Evolutionary conservation across 1,284 basidiomycete genomes (phyloP).

Genomic region (Schizophyllum commune): DNA sequence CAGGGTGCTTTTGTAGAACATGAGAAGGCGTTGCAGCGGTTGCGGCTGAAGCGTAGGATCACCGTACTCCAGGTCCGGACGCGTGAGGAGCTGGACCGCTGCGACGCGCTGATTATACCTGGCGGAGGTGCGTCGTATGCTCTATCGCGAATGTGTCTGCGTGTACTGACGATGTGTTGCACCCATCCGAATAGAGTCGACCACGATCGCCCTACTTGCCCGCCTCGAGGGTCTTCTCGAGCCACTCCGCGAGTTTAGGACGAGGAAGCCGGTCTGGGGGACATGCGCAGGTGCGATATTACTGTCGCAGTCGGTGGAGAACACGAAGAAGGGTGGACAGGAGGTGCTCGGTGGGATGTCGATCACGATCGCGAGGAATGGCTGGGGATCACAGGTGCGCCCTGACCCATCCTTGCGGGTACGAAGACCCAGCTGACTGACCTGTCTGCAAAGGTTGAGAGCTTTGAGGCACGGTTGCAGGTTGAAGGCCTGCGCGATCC

Average conservation of each 20-base stretch:
- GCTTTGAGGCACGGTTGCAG: conserved; percentile 76
- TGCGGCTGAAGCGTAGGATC: conserved; percentile 40
- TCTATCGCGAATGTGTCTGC: neutral
- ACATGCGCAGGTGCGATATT: conserved; percentile 97
- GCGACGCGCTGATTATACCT: conserved; percentile 88
- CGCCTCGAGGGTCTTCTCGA: conserved; percentile 73
- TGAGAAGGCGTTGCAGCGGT: conserved; percentile 56
- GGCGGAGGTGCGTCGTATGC: conserved; percentile 57
- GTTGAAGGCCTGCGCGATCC: conserved; percentile 61
- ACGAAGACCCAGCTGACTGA: neutral
- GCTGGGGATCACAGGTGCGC: conserved; percentile 76
- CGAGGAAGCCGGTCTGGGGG: conserved; percentile 81
- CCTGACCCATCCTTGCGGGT: neutral
- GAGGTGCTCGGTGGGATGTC: conserved; percentile 82
- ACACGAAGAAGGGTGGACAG: conserved; percentile 83
- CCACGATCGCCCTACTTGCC: conserved; percentile 86
- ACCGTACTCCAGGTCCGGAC: conserved; percentile 67
- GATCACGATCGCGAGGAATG: conserved; percentile 81
- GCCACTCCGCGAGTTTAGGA: conserved; percentile 67
- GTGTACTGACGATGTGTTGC: neutral
- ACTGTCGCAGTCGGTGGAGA: conserved; percentile 65
- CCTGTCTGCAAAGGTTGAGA: conserved; percentile 57
- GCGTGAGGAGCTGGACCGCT: conserved; percentile 64
- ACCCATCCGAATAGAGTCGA: conserved; percentile 57
- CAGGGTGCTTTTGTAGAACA: conserved; percentile 96